phyloP scores from a whole-genome alignment of 257 asterid genomes.

The Solanum rostratum region DNA sequence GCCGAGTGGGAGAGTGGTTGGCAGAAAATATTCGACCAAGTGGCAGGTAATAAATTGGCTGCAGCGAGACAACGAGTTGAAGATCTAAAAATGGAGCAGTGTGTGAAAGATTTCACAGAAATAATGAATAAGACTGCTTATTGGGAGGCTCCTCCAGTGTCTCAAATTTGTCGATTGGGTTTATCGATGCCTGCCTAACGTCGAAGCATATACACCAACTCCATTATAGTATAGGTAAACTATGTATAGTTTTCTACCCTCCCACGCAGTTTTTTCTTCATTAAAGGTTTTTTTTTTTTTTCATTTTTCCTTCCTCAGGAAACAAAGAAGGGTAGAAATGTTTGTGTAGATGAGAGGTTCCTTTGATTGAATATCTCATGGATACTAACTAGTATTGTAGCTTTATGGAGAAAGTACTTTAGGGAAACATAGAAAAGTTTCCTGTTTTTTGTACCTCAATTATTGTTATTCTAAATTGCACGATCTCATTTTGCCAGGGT shows the following conservation, averaged over 20 bases:
- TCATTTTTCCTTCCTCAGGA: background rate
- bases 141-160: conserved; percentile 58
- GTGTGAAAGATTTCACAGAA: conserved; percentile 45
- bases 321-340: background rate
- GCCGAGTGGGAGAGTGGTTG: conserved; percentile 68
- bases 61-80: conserved; percentile 26
- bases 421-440: background rate
- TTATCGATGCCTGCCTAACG: background rate
- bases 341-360: background rate
- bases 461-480: background rate
- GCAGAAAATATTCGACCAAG: conserved; percentile 49
- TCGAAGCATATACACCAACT: background rate
- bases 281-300: background rate
- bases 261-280: background rate
- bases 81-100: conserved; percentile 34
- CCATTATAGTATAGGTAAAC: background rate
- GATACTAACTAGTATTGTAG: background rate
- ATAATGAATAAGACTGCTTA: conserved; percentile 38
- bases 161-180: conserved; percentile 50
- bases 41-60: conserved; percentile 42
- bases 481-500: background rate
- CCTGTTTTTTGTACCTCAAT: background rate
- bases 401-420: background rate
- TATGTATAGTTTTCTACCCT: background rate
- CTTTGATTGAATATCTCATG: too few relatives aligned